Base-by-base conservation (phyloP, 73 alveolate genomes). In the Paramecium sexaurelia region DNA sequence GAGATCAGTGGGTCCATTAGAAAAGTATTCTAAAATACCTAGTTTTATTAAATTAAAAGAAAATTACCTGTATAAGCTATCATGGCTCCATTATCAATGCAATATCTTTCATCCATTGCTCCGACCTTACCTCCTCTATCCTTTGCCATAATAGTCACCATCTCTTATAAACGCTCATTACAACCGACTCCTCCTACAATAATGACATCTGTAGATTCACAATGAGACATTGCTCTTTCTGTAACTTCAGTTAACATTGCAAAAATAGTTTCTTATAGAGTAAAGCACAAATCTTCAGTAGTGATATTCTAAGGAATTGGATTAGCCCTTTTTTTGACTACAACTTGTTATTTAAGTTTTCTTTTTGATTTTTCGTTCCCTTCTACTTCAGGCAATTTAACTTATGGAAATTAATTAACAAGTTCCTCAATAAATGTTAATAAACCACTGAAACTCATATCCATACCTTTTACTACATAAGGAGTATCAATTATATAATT, bases 51-150 rank as follows among this genome's bases (percentile, higher is more conserved):
- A 15, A 61, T 26, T 22, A 4, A n/a, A n/a, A n/a, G n/a, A n/a
- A n/a, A n/a, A 26, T 2, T 61, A 33, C 99, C 99, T 13, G 99
- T 99, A 97, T 98, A 98, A 13, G 99, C 99, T 37, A 98, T 98
- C 99, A 98, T 98, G 24, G 99, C 99, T 27, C 99, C 99, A 96
- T 98, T 98, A 93, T 98, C 99, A 39, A 98, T 97, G 78, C 99
- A 98, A 93, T 98, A 98, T 90, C 99, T 96, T 86, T 98, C 99
- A 95, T 98, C 99, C 99, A 97, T 98, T 4, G 99, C 99, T 75
- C 99, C 98, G 17, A 98, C 98, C 56, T 92, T 95, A 10, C 99
- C 99, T 20, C 99, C 99, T 95, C 99, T 97, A 84, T 98, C 99
- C 75, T 94, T 91, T 0, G 98, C 98, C 99, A 98, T 98, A 22